phyloP scores from a whole-genome alignment of 371 early-diverging fungal species.

The Mucor racemosus region DNA sequence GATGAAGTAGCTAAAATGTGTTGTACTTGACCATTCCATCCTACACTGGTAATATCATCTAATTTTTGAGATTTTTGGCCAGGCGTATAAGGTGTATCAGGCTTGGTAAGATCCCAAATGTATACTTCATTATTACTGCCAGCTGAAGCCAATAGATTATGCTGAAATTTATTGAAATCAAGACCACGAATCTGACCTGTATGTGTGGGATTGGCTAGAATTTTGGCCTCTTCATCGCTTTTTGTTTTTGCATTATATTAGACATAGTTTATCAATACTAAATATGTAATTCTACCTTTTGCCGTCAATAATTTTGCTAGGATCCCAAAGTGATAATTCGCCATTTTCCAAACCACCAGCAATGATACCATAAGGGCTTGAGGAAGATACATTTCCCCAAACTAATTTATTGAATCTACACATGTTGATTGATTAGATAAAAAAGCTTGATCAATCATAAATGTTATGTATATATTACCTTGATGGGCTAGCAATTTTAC shows the following conservation, averaged over 20 bases:
- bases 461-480: conserved; percentile 55
- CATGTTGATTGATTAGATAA: background rate
- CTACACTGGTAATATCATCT: conserved; percentile 85
- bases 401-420: conserved; percentile 79
- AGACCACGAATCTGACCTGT: conserved; percentile 91
- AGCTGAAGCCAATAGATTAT: conserved; percentile 88
- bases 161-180: conserved; percentile 87
- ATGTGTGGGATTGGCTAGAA: conserved; percentile 77
- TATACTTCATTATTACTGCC: conserved; percentile 88
- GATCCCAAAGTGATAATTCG: conserved; percentile 89
- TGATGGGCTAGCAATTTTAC: conserved; percentile 64
- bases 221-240: conserved; percentile 54
- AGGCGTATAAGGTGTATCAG: conserved; percentile 86
- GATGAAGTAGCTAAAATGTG: conserved; percentile 94
- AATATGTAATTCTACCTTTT: conserved; percentile 45
- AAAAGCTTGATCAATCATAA: background rate
- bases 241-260: background rate
- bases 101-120: conserved; percentile 93
- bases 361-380: conserved; percentile 78
- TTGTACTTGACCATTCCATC: conserved; percentile 93
- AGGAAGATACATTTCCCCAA: conserved; percentile 72
- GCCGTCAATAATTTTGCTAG: conserved; percentile 71
- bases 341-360: conserved; percentile 97
- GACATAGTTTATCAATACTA: background rate
- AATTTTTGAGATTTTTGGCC: conserved; percentile 83